Evolutionary conservation across 1,284 basidiomycete species (phyloP), one percentile per base, ranked within the genome.

Genomic region (Chalciporus sp.): DNA sequence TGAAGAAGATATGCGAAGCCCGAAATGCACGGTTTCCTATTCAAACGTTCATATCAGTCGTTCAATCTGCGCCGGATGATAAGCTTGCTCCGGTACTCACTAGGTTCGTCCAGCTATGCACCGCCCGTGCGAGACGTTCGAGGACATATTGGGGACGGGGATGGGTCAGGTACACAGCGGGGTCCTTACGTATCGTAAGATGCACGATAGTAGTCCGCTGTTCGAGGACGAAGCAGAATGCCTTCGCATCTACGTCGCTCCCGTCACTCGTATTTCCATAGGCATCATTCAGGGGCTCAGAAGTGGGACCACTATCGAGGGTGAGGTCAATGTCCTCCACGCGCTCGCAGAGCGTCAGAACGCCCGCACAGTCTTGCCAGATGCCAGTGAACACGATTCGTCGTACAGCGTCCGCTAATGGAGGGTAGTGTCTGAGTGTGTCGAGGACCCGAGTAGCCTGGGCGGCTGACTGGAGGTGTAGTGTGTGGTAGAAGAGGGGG

Each of bases 91-190:
- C 4, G 10, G 37, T 11, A 28, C 65, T 62, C 64, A 84, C 83
- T 60, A 85, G 67, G 16, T 72, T 45, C 43, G 64, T 51, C 80
- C 83, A 83, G 3, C 42, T 33, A 1, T 53, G 54, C 33, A 84
- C 71, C 0, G 77, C 76, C 26, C 67, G 68, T 19, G 79, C 75
- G 17, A 85, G 63, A 26, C 72, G 71, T 17, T 68, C 66, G 31
- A 85, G 67, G 42, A 83, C 62, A 46, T 73, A 72, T 29, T 69
- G 66, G 2, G 78, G 73, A 26, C 76, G 74, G 1, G 74, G 69
- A 45, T 78, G 76, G 8, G 81, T 82, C 40, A 84, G 74, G 61
- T 84, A 85, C 2, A 77, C 74, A 29, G 72, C 70, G 8, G 66
- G 57, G 6, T 73, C 66, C 64, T 84, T 85, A 44, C 79, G 75